A percentile compares a stretch with the other conserved stretches of the same genome.
Conservation (phyloP, 2,329 filamentous ascomycete genomes). For the Aspergillus fumigatus region DNA sequence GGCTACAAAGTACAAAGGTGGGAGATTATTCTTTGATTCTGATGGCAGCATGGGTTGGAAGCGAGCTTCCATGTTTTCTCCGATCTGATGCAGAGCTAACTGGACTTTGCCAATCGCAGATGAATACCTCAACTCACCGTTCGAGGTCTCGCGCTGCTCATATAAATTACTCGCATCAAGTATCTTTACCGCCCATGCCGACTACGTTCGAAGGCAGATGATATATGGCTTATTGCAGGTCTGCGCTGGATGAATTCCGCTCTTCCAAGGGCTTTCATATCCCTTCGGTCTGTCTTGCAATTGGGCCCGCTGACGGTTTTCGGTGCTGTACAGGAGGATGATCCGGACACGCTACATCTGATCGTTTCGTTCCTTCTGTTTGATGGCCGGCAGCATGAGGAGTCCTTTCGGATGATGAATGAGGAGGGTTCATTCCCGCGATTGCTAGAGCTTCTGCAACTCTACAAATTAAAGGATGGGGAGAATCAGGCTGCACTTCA, state of each 20-base stretch:
- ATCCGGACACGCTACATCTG: slow-evolving; percentile 71
- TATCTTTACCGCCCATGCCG: slow-evolving; percentile 68
- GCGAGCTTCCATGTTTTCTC: background rate
- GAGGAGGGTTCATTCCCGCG: slow-evolving; percentile 77
- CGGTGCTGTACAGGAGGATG: slow-evolving; percentile 65
- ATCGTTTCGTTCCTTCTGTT: slow-evolving; percentile 80
- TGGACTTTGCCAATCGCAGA: slow-evolving; percentile 42
- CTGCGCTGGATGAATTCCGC: slow-evolving; percentile 11
- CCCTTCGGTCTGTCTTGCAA: background rate
- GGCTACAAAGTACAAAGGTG: slow-evolving; percentile 66
- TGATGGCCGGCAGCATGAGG: slow-evolving; percentile 75
- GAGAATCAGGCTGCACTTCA: slow-evolving; percentile 58
- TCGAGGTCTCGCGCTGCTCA: slow-evolving; percentile 75
- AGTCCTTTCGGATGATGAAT: slow-evolving; percentile 81
- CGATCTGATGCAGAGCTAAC: background rate
- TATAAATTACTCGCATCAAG: slow-evolving; percentile 71
- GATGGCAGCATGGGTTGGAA: background rate
- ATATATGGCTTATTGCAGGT: slow-evolving; percentile 79
- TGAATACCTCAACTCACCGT: slow-evolving; percentile 68
- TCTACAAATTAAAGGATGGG: slow-evolving; percentile 51
- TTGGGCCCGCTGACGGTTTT: background rate
- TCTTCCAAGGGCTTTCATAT: background rate
- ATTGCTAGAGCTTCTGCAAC: slow-evolving; percentile 74
- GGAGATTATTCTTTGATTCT: slow-evolving; percentile 5
- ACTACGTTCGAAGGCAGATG: slow-evolving; percentile 89